Conservation (phyloP, 2,329 filamentous ascomycete species). For the Penicillium brasilianum region DNA sequence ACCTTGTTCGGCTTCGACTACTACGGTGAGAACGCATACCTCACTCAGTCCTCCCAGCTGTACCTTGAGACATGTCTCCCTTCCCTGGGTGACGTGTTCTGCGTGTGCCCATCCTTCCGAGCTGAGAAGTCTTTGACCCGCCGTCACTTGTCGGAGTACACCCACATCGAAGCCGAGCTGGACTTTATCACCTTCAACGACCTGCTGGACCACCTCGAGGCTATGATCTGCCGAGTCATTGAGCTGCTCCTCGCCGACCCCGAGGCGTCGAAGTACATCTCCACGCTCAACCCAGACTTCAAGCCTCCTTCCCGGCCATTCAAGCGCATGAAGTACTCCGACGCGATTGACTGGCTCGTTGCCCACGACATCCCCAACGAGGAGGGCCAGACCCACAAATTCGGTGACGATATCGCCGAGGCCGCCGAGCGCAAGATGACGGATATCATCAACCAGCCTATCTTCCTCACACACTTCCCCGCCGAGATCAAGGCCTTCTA, state of each 20-base stretch:
- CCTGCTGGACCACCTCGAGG: constrained; percentile 83
- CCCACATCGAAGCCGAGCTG: constrained; percentile 93
- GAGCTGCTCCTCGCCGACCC: constrained; percentile 77
- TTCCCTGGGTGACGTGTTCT: constrained; percentile 92
- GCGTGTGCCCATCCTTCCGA: constrained; percentile 97
- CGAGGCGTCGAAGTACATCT: constrained; percentile 72
- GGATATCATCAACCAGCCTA: constrained; percentile 91
- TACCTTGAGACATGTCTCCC: constrained; percentile 96
- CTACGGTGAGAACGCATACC: constrained; percentile 87
- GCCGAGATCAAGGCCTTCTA: constrained; percentile 98
- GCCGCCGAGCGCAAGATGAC: constrained; percentile 97
- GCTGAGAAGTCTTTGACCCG: constrained; percentile 95
- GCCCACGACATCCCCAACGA: constrained; percentile 92
- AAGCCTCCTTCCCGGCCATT: constrained; percentile 81
- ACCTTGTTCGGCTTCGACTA: constrained; percentile 90
- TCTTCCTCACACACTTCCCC: constrained; percentile 97
- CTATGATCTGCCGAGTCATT: constrained; percentile 84
- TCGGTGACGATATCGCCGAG: constrained; percentile 97
- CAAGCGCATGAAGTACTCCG: constrained; percentile 90
- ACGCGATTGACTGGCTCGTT: constrained; percentile 92
- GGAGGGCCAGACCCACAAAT: constrained; percentile 84
- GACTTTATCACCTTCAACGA: constrained; percentile 95
- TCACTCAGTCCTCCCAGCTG: constrained; percentile 95
- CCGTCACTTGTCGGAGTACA: constrained; percentile 94
- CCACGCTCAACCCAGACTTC: constrained; percentile 91